Evolutionary conservation across 129 eudicot species (phyloP).

Genomic region (Centella asiatica): DNA sequence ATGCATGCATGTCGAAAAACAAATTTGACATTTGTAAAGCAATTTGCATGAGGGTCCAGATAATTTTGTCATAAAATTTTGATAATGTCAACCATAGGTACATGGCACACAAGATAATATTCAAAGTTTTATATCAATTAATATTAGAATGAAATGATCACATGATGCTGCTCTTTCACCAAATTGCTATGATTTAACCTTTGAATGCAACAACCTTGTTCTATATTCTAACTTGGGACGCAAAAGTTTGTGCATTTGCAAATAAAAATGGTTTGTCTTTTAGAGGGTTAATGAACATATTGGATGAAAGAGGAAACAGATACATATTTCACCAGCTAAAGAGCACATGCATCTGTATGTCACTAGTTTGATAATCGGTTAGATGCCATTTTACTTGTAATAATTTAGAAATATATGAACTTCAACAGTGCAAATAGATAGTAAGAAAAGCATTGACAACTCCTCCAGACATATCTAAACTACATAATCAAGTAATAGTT

Average conservation of each 20-base stretch:
- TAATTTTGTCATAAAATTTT: too few relatives aligned
- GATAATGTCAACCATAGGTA: too few relatives aligned
- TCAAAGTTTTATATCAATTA: too few relatives aligned
- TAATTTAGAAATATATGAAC: background rate
- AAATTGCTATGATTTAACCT: too few relatives aligned
- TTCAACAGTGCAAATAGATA: background rate
- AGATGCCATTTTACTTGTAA: background rate
- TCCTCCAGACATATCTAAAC: background rate
- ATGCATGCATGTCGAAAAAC: too few relatives aligned
- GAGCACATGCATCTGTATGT: background rate
- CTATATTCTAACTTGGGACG: too few relatives aligned
- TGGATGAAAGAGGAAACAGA: background rate
- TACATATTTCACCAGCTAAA: background rate
- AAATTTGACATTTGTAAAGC: too few relatives aligned
- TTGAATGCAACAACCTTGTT: too few relatives aligned
- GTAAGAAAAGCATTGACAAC: background rate
- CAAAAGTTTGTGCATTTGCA: background rate
- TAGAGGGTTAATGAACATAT: background rate
- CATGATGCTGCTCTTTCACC: too few relatives aligned
- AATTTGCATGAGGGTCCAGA: too few relatives aligned
- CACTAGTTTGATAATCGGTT: background rate
- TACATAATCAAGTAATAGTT: background rate
- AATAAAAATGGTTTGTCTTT: background rate
- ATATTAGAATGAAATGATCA: too few relatives aligned
- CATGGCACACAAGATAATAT: too few relatives aligned